Evolutionary conservation across 1,284 basidiomycete genomes (phyloP).

Genomic region (Thelephora terrestris): DNA sequence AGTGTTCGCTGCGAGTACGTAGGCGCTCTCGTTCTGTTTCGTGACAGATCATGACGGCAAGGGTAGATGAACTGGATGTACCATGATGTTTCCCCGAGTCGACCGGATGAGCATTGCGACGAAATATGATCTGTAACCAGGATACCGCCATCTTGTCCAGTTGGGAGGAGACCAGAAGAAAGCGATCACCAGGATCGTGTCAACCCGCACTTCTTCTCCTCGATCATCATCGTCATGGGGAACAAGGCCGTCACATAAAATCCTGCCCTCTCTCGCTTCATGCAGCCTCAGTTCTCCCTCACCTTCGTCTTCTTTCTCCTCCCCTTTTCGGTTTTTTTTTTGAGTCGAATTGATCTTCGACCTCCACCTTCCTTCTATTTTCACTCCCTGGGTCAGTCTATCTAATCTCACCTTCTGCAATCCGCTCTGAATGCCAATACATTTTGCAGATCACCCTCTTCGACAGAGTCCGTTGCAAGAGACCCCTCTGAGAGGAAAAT

Average conservation of each 20-base stretch:
- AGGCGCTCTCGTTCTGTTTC: too few species aligned
- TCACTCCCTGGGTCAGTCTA: slow-evolving; percentile 25
- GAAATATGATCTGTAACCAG: too few species aligned
- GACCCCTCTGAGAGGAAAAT: slow-evolving; percentile 45
- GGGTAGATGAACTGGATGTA: too few species aligned
- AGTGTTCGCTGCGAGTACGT: too few species aligned
- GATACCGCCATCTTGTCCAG: too few species aligned
- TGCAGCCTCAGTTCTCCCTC: neutral
- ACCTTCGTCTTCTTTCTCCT: slow-evolving; percentile 18
- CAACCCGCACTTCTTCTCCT: too few species aligned
- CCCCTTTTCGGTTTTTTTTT: slow-evolving; percentile 29
- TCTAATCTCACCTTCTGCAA: slow-evolving; percentile 8
- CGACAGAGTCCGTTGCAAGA: slow-evolving; percentile 51
- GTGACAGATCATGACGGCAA: too few species aligned
- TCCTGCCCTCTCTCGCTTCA: neutral
- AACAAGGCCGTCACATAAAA: neutral
- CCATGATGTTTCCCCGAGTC: too few species aligned
- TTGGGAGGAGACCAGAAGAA: too few species aligned
- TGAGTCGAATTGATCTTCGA: slow-evolving; percentile 58
- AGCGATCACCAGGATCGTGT: too few species aligned
- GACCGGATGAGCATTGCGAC: too few species aligned
- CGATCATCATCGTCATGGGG: neutral
- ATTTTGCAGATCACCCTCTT: slow-evolving; percentile 53
- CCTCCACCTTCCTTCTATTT: slow-evolving; percentile 39
- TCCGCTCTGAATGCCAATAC: neutral